A percentile compares a stretch with the other conserved stretches of the same genome.
These are phyloP conservation scores for Trichoderma virens DNA, from an alignment of 495 filamentous ascomycete genomes.

Conservation along the genomic window DNA sequence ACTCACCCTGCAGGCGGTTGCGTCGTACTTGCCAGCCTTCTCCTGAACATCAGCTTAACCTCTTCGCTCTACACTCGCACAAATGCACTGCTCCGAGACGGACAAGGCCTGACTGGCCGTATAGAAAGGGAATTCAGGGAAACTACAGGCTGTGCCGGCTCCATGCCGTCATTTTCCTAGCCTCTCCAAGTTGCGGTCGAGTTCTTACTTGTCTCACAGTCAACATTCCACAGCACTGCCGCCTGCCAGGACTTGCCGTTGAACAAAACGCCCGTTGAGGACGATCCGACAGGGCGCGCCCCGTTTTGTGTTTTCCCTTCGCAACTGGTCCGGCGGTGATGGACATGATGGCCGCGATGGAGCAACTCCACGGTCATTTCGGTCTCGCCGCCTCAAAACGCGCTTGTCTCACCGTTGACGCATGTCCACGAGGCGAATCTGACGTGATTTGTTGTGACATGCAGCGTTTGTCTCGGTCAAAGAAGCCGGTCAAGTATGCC, in stretches of 20 bases:
- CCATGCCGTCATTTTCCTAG: background rate
- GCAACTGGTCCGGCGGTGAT: background rate
- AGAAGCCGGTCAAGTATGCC: background rate
- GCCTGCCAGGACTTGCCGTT: background rate
- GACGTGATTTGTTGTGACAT: background rate
- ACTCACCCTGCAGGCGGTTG: background rate
- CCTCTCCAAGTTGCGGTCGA: background rate
- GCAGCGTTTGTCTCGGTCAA: background rate
- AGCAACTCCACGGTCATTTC: slow-evolving; percentile 6
- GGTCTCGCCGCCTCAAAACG: background rate
- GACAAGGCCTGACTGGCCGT: background rate
- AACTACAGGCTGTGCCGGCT: background rate
- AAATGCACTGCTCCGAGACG: background rate
- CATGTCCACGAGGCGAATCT: background rate
- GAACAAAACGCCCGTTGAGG: background rate
- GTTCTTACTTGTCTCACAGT: slow-evolving; percentile 4
- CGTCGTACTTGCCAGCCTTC: background rate
- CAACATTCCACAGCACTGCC: background rate
- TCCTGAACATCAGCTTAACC: background rate
- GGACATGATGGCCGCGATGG: background rate
- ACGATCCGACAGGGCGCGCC: background rate
- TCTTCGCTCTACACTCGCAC: background rate
- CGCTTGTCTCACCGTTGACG: background rate
- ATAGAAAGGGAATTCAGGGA: background rate
- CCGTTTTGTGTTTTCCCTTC: background rate